Percentiles rank a stretch among this genome's conserved stretches.
Conservation (phyloP, 331 rosid species). For the Phaseolus coccineus region DNA sequence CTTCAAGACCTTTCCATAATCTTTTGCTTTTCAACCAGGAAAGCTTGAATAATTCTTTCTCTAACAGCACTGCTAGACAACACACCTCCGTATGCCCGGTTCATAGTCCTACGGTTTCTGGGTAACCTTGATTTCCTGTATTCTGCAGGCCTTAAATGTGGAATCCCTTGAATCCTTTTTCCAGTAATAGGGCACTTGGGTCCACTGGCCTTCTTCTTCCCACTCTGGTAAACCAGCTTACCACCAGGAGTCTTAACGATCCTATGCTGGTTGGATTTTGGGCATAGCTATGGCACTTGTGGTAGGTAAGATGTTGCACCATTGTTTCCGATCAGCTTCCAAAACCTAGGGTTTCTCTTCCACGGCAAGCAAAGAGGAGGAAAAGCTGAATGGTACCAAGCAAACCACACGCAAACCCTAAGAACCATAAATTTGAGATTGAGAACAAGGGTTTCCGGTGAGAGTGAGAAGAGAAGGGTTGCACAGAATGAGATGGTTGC, state of each 20-base stretch:
- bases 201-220: slow-evolving; percentile 87
- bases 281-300: slow-evolving; percentile 76
- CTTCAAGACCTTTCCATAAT: slow-evolving; percentile 88
- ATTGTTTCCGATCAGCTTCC: slow-evolving; percentile 44
- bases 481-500: too few relatives aligned
- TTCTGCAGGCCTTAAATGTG: slow-evolving; percentile 56
- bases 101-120: too few relatives aligned
- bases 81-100: too few relatives aligned
- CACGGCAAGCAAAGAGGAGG: background rate
- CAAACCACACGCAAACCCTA: too few relatives aligned
- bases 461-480: too few relatives aligned
- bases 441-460: too few relatives aligned
- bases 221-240: slow-evolving; percentile 74
- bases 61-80: slow-evolving; percentile 26
- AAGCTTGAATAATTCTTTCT: slow-evolving; percentile 77
- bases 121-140: too few relatives aligned
- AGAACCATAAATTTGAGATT: too few relatives aligned
- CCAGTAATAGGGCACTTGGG: slow-evolving; percentile 90
- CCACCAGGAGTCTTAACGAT: slow-evolving; percentile 84
- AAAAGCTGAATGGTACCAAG: too few relatives aligned
- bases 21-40: slow-evolving; percentile 87
- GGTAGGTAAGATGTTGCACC: slow-evolving; percentile 83
- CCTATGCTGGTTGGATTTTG: slow-evolving; percentile 80
- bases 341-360: background rate
- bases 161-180: slow-evolving; percentile 88